Evolutionary conservation across 2,329 filamentous ascomycete genomes (phyloP), one percentile per base, ranked within the genome.

Genomic region (Cordyceps cicadae): DNA sequence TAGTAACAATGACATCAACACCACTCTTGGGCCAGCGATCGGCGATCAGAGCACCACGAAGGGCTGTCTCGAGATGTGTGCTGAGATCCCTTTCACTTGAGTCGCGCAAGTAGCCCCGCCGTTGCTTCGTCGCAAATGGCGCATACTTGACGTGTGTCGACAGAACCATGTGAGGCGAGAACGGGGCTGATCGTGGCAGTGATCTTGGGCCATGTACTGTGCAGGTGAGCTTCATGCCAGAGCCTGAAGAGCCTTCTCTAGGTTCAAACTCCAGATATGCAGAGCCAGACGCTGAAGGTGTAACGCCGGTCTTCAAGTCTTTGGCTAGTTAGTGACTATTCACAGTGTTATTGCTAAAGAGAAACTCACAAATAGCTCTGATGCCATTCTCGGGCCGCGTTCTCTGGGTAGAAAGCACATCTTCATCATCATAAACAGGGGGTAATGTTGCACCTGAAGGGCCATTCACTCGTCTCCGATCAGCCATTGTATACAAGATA

Each of bases 11-110:
- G 46, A 99, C 87, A 71, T 99, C 94, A n/a, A 96, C 87, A 50
- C 91, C 92, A 72, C 91, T 96, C 79, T 99, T 99, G n/a, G 94
- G 94, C 90, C 93, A 99, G 62, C 93, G 82, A 71, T 97, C 92
- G 15, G 91, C 92, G 69, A 97, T 93, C 55, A 97, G 86, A 8
- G 91, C 89, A 1, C 93, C 93, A 39, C 92, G 84, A 55, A 99
- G 79, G 29, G 94, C 92, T 17, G 91, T 93, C 74, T 97, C 92
- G 3, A 99, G 79, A 71, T 97, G 93, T 12, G 92, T 88, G 14
- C 90, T 90, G 2, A 99, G 81, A 70, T 99, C 94, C 55, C 92
- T 84, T 76, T 99, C 94, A 63, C 83, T 87, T 17, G 87, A 81
- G 72, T 97, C 93, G 52, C 92, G 86, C 24, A 96, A 78, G 71